Conservation (phyloP, 257 asterid species). For the Solanum tacnaense region DNA sequence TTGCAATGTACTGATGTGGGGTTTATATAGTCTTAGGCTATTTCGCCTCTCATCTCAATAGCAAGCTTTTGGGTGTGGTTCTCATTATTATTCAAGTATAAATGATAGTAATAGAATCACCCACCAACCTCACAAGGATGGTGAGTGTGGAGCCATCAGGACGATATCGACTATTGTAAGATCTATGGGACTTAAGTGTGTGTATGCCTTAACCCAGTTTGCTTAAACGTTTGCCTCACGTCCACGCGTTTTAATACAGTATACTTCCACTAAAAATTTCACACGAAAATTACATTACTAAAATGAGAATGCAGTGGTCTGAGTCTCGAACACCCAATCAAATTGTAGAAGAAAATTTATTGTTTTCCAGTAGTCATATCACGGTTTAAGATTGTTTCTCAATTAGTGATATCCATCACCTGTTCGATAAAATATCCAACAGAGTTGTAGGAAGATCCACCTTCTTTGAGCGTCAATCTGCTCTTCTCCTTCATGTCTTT, state of each 20-base stretch:
- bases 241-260: not conserved
- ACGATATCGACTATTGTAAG: too few species aligned
- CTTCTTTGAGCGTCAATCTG: not conserved
- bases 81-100: not conserved
- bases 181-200: not conserved
- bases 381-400: not conserved
- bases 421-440: constrained; percentile 1
- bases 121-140: not conserved
- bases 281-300: not conserved
- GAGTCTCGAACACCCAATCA: not conserved
- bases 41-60: too few species aligned
- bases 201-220: too few species aligned
- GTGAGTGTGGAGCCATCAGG: not conserved
- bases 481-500: not conserved
- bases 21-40: too few species aligned
- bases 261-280: too few species aligned
- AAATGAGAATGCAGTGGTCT: not conserved
- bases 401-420: not conserved
- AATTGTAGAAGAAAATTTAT: not conserved
- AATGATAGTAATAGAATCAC: not conserved
- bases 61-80: not conserved
- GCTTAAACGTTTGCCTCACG: too few species aligned
- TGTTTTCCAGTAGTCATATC: not conserved
- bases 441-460: not conserved
- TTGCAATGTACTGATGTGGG: not conserved